Conservation (phyloP, 768 basidiomycete species). For the Mycena leptocephala region DNA sequence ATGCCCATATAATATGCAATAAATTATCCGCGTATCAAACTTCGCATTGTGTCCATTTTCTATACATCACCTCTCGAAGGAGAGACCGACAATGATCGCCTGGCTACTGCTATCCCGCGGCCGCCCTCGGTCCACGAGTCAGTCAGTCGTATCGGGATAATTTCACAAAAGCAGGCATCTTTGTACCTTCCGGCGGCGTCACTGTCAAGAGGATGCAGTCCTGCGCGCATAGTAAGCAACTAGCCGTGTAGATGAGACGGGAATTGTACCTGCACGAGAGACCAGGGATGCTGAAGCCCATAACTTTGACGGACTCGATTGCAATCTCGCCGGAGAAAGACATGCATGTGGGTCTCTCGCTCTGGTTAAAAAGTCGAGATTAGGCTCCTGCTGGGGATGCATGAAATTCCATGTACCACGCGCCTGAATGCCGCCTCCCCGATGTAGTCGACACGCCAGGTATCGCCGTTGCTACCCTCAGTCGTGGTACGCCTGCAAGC, state of each 20-base stretch:
- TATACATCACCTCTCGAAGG: neutral
- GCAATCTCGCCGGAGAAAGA: constrained; percentile 77
- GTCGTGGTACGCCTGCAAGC: constrained; percentile 60
- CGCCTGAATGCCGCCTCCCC: constrained; percentile 75
- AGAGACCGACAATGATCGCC: neutral
- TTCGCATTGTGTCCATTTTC: too few species aligned
- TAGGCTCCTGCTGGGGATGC: neutral
- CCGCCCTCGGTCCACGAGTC: constrained; percentile 68
- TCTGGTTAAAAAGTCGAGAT: constrained; percentile 52
- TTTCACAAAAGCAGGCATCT: constrained; percentile 67
- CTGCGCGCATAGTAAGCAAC: constrained; percentile 49
- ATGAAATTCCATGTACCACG: constrained; percentile 54
- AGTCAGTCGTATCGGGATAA: constrained; percentile 77
- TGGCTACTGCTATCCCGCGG: constrained; percentile 48
- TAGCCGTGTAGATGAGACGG: neutral
- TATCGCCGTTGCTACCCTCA: constrained; percentile 76
- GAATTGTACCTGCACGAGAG: constrained; percentile 76
- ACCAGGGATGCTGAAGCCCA: constrained; percentile 78
- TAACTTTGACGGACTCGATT: constrained; percentile 64
- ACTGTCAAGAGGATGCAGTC: constrained; percentile 79
- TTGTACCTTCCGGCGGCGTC: constrained; percentile 71
- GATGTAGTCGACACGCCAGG: constrained; percentile 77
- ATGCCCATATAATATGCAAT: too few species aligned
- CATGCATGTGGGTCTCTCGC: constrained; percentile 74
- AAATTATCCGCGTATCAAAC: too few species aligned